These are phyloP conservation scores for Saururus chinensis DNA, from an alignment of 164 flowering plant genomes.

Conservation along the genomic window DNA sequence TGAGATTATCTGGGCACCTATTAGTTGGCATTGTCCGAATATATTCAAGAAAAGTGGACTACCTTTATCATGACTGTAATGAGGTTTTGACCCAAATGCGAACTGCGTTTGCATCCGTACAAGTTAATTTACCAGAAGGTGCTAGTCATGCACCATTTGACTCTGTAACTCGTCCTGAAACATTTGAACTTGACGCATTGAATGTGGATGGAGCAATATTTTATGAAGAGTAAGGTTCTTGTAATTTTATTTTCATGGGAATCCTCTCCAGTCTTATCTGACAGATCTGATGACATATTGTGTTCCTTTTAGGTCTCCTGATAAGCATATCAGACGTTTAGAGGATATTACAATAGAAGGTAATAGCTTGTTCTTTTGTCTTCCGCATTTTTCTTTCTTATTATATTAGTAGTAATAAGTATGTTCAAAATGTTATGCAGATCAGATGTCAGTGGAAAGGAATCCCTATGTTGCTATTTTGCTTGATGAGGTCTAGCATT, in stretches of 20 bases:
- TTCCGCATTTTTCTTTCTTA: not conserved
- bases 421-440: constrained; percentile 17
- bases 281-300: constrained; percentile 1
- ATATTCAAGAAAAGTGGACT: constrained; percentile 82
- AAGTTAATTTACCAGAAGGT: constrained; percentile 55
- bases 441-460: constrained; percentile 37
- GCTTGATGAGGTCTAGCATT: constrained; percentile 45
- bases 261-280: not conserved
- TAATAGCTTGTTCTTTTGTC: constrained; percentile 6
- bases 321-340: constrained; percentile 39
- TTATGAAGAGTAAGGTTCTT: constrained; percentile 24
- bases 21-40: constrained; percentile 86
- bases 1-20: constrained; percentile 78
- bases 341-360: constrained; percentile 85
- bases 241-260: not conserved
- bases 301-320: constrained; percentile 25
- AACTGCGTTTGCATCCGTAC: constrained; percentile 26
- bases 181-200: constrained; percentile 59
- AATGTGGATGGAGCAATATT: constrained; percentile 26
- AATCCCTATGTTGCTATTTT: constrained; percentile 48
- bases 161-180: constrained; percentile 67
- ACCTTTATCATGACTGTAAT: constrained; percentile 56
- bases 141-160: constrained; percentile 53
- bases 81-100: constrained; percentile 23
- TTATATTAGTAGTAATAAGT: not conserved